Conservation (phyloP, 2,329 filamentous ascomycete species). For the Pestalotiopsis fici region DNA sequence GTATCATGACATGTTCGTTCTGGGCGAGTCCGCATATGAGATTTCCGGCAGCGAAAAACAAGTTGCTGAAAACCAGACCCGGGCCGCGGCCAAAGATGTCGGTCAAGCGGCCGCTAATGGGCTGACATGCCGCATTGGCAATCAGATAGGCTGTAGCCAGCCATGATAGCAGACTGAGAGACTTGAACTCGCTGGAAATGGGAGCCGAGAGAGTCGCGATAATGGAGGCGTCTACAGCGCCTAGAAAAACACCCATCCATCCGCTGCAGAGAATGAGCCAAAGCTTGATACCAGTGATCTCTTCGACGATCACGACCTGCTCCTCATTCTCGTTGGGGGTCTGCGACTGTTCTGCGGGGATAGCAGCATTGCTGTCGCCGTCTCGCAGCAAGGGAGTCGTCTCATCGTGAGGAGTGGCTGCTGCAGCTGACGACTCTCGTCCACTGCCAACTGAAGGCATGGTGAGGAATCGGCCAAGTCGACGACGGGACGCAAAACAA, state of each 20-base stretch:
- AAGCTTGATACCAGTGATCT: slow-evolving; percentile 49
- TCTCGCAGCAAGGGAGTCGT: slow-evolving; percentile 23
- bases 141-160: slow-evolving; percentile 86
- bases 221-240: slow-evolving; percentile 74
- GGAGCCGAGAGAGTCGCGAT: slow-evolving; percentile 83
- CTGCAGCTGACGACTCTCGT: background rate
- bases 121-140: slow-evolving; percentile 84
- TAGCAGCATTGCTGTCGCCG: slow-evolving; percentile 12
- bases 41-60: slow-evolving; percentile 80
- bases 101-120: slow-evolving; percentile 80
- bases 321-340: slow-evolving; percentile 38
- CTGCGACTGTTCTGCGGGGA: slow-evolving; percentile 15
- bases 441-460: background rate
- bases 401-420: slow-evolving; percentile 11
- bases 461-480: background rate
- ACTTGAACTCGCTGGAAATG: slow-evolving; percentile 81
- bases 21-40: slow-evolving; percentile 77
- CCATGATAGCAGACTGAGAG: slow-evolving; percentile 82
- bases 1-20: slow-evolving; percentile 68
- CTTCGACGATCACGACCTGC: slow-evolving; percentile 46
- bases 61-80: slow-evolving; percentile 76
- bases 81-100: slow-evolving; percentile 84
- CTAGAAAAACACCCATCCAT: slow-evolving; percentile 64
- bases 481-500: background rate
- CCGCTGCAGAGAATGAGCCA: slow-evolving; percentile 55